Conservation (phyloP, 192 early-diverging fungal species). For the Lunasporangiospora selenospora region DNA sequence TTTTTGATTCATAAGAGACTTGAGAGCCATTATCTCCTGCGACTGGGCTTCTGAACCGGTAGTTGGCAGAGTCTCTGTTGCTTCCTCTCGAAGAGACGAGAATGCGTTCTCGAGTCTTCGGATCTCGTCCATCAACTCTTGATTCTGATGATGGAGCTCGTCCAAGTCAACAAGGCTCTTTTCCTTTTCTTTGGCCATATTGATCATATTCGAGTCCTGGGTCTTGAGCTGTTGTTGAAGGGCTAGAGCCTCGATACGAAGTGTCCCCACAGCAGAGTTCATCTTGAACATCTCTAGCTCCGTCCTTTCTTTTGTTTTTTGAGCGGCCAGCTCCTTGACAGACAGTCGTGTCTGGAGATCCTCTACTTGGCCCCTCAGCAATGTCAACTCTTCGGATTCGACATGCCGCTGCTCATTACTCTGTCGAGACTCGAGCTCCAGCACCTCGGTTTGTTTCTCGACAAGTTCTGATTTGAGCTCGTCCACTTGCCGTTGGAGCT, state of each 20-base stretch:
- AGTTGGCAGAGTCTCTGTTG: too few species aligned
- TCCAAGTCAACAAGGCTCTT: too few species aligned
- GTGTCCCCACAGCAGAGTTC: slow-evolving; percentile 20
- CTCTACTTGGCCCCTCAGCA: neutral
- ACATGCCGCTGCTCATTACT: too few species aligned
- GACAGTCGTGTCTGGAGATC: neutral
- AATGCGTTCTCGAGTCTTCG: slow-evolving; percentile 16
- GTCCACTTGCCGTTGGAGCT: slow-evolving; percentile 16
- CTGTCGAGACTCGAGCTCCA: too few species aligned
- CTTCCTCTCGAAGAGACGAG: too few species aligned
- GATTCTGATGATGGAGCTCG: slow-evolving; percentile 6
- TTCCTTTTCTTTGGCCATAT: slow-evolving; percentile 4
- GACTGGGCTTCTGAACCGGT: too few species aligned
- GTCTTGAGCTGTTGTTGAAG: slow-evolving; percentile 16
- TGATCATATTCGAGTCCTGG: slow-evolving; percentile 2
- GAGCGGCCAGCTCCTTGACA: neutral
- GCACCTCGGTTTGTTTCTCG: slow-evolving; percentile 13
- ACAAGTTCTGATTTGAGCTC: slow-evolving; percentile 3
- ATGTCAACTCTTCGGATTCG: too few species aligned
- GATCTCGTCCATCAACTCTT: slow-evolving; percentile 16
- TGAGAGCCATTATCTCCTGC: too few species aligned
- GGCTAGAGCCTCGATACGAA: slow-evolving; percentile 15
- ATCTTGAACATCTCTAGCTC: slow-evolving; percentile 13
- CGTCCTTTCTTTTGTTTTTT: slow-evolving; percentile 3
- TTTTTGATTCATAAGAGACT: too few species aligned